These are phyloP conservation scores for Salix suchowensis DNA, from an alignment of 345 rosid genomes.

Conservation along the genomic window DNA sequence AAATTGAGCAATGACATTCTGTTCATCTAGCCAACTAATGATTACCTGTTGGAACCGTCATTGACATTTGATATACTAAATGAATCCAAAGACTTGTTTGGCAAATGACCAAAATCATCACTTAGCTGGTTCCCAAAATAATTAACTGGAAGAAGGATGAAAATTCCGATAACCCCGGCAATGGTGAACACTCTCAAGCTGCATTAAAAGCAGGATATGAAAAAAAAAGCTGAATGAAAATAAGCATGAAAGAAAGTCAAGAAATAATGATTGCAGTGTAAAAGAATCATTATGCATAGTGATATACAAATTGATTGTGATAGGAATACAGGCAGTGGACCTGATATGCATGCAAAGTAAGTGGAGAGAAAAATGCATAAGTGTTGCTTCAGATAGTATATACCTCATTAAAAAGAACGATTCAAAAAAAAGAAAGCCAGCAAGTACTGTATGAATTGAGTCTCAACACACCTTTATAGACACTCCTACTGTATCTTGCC, in stretches of 20 bases:
- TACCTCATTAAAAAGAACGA: too few species aligned
- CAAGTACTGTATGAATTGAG: too few species aligned
- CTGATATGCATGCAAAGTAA: too few species aligned
- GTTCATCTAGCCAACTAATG: not conserved
- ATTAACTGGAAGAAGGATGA: conserved; percentile 76
- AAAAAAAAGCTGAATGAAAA: not conserved
- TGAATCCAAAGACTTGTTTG: conserved; percentile 63
- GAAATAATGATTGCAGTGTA: too few species aligned
- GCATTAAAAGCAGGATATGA: conserved; percentile 18
- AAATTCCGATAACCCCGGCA: conserved; percentile 63
- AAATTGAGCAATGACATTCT: not conserved
- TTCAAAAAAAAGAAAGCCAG: too few species aligned
- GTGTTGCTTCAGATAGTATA: too few species aligned
- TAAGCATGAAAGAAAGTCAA: not conserved
- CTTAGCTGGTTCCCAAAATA: conserved; percentile 66
- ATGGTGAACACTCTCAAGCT: conserved; percentile 64
- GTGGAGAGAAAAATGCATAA: too few species aligned
- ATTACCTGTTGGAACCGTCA: conserved; percentile 75
- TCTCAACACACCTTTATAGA: too few species aligned
- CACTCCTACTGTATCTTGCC: too few species aligned
- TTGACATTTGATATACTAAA: conserved; percentile 86
- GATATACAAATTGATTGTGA: too few species aligned
- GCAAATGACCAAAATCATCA: conserved; percentile 51
- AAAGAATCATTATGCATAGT: too few species aligned
- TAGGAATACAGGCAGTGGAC: too few species aligned